Conservation (phyloP, 495 filamentous ascomycete genomes). For the Penicillium desertorum region DNA sequence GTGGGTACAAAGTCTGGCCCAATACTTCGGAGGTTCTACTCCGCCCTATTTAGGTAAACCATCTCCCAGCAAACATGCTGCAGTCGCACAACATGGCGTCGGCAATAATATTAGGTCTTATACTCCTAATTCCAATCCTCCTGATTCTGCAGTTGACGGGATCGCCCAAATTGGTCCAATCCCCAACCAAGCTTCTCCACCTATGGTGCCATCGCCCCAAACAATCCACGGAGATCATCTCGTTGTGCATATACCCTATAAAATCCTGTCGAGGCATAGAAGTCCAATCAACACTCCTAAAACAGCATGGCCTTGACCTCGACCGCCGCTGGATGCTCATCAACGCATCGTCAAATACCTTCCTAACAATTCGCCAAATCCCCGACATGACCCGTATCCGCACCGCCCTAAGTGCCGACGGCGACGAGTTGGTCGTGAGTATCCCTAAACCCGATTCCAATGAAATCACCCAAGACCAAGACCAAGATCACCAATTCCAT, state of each 20-base stretch:
- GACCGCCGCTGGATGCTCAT: conserved; percentile 63
- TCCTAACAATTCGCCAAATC: conserved; percentile 47
- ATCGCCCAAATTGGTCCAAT: conserved; percentile 14
- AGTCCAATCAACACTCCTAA: conserved; percentile 60
- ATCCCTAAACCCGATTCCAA: conserved; percentile 19
- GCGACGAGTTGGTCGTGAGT: conserved; percentile 25
- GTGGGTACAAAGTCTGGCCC: neutral
- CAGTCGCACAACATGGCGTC: conserved; percentile 4
- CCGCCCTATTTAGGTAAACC: neutral
- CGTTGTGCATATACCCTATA: conserved; percentile 79
- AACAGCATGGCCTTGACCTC: conserved; percentile 72
- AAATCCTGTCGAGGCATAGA: conserved; percentile 86
- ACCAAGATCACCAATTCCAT: neutral
- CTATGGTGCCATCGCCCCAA: conserved; percentile 20
- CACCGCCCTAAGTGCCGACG: conserved; percentile 34
- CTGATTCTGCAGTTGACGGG: conserved; percentile 16
- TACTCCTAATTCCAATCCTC: conserved; percentile 23
- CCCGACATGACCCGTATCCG: conserved; percentile 45
- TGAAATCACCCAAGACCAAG: conserved; percentile 2
- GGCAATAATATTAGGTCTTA: conserved; percentile 14
- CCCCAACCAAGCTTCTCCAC: conserved; percentile 11
- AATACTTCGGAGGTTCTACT: neutral
- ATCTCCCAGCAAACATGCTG: neutral
- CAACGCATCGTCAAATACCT: conserved; percentile 37
- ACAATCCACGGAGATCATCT: conserved; percentile 37